Base-by-base conservation (phyloP, 2,329 filamentous ascomycete species). In the Arachnopeziza araneosa region DNA sequence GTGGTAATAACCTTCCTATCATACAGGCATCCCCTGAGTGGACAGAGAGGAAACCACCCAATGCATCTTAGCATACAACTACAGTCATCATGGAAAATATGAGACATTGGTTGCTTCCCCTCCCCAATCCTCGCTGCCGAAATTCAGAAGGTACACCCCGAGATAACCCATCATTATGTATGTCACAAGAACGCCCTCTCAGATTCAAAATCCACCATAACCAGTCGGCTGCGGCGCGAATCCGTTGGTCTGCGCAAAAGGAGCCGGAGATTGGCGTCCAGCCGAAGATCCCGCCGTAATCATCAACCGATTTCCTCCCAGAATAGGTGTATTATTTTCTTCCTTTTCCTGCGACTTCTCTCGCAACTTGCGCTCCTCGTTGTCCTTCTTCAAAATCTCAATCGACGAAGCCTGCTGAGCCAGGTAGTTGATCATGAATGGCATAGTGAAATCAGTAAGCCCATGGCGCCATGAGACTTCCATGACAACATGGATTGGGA, bases 351-450 rank as follows among this genome's bases (percentile, higher is more conserved):
- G 78, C 59, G 83, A 82, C 68, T 79, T 78, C 70, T 95, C 90
- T 65, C 86, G 86, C 44, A 81, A 81, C 77, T 96, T 97, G 71
- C 93, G 89, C 73, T 93, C 90, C 76, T 99, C 96, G 72, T 98
- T 99, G 77, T 99, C 96, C 64, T 91, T 90, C 82, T 96, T 96
- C 63, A 99, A 83, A 61, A 81, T 75, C 61, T 92, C 85, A 67
- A 99, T 88, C 59, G 96, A 88, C 67, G 89, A 86, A 49, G 91
- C 92, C 78, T 98, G 93, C 76, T 96, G 92, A 68, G 88, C 86
- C 65, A 99, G 82, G 80, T 96, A 89, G 80, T 98, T 99, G 84
- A 99, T 98, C 91, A 99, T 96, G 82, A 96, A 99, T 21, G 95
- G 95, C 96, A 99, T 99, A 54, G 93, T 96, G 78, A 96, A 99